phyloP scores from a whole-genome alignment of 192 early-diverging fungal genomes.

The Linnemannia schmuckeri region DNA sequence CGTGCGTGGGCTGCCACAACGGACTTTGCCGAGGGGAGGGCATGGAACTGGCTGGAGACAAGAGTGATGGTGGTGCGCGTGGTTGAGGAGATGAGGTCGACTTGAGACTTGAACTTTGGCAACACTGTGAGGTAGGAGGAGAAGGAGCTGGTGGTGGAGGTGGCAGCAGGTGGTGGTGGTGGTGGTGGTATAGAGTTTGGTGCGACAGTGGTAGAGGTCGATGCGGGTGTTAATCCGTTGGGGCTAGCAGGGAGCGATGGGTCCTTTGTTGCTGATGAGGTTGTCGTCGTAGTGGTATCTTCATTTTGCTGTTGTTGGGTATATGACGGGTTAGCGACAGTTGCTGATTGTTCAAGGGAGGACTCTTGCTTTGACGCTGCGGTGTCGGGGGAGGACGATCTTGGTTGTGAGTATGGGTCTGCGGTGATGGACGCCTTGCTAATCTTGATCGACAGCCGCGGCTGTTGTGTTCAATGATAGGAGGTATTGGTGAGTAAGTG shows the following conservation, averaged over 20 bases:
- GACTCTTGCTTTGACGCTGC: conserved; percentile 2
- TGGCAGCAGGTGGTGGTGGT: neutral
- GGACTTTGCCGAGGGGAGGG: conserved; percentile 40
- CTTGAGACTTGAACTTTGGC: conserved; percentile 41
- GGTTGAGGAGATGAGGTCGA: conserved; percentile 39
- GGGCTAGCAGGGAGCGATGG: neutral
- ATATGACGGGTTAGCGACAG: neutral
- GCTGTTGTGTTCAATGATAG: conserved; percentile 8
- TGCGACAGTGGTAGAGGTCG: neutral
- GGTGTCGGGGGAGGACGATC: neutral
- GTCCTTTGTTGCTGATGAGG: neutral
- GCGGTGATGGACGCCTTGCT: conserved; percentile 45
- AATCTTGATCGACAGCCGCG: conserved; percentile 43
- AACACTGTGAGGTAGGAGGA: conserved; percentile 27
- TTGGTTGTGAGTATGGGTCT: conserved; percentile 16
- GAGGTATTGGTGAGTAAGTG: neutral
- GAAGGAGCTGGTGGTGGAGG: conserved; percentile 10
- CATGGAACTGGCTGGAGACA: conserved; percentile 50
- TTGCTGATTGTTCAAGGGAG: neutral
- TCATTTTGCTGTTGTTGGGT: neutral
- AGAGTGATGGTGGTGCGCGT: conserved; percentile 42
- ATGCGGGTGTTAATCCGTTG: neutral
- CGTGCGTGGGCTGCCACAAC: conserved; percentile 39
- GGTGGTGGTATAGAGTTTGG: neutral
- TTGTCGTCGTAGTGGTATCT: neutral